A percentile compares a stretch with the other conserved stretches of the same genome.
These are phyloP conservation scores for Wickerhamomyces bisporus DNA, from an alignment of 805 yeast genomes.

Conservation along the genomic window DNA sequence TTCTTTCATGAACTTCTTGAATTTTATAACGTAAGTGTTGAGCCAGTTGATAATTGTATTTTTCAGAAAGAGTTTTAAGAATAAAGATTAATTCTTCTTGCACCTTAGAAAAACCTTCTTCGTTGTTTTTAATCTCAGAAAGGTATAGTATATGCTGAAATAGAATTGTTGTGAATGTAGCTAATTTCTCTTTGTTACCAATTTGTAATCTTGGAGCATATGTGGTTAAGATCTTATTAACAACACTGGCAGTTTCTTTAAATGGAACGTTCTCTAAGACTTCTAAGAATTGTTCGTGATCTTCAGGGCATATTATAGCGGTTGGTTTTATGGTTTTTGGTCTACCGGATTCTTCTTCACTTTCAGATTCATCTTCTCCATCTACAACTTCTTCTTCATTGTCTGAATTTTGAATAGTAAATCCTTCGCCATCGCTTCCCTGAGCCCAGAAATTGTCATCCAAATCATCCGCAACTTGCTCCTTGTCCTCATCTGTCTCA, in stretches of 20 bases:
- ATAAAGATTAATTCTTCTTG: conserved; percentile 41
- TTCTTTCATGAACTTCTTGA: conserved; percentile 47
- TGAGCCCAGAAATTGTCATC: conserved; percentile 65
- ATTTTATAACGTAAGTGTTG: conserved; percentile 56
- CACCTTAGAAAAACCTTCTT: conserved; percentile 27
- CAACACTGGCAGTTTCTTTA: conserved; percentile 39
- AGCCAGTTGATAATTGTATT: conserved; percentile 60
- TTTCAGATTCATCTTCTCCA: conserved; percentile 18
- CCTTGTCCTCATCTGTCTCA: conserved; percentile 38
- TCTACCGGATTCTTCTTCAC: conserved; percentile 10
- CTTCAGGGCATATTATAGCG: conserved; percentile 40
- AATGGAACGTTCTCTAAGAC: conserved; percentile 31
- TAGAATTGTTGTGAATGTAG: conserved; percentile 55
- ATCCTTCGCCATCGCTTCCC: conserved; percentile 42
- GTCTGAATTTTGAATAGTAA: conserved; percentile 11
- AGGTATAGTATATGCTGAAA: conserved; percentile 56
- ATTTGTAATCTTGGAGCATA: conserved; percentile 74
- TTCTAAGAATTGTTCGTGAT: conserved; percentile 37
- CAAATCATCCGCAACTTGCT: conserved; percentile 61
- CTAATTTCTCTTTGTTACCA: conserved; percentile 77
- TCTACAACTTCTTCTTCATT: conserved; percentile 39
- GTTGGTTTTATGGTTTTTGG: conserved; percentile 10
- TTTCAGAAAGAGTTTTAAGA: conserved; percentile 56
- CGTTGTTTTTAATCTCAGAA: conserved; percentile 30
- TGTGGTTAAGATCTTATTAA: conserved; percentile 50